Evolutionary conservation across 1,139 yeast genomes (phyloP).

Genomic region (Protomyces pachydermus): DNA sequence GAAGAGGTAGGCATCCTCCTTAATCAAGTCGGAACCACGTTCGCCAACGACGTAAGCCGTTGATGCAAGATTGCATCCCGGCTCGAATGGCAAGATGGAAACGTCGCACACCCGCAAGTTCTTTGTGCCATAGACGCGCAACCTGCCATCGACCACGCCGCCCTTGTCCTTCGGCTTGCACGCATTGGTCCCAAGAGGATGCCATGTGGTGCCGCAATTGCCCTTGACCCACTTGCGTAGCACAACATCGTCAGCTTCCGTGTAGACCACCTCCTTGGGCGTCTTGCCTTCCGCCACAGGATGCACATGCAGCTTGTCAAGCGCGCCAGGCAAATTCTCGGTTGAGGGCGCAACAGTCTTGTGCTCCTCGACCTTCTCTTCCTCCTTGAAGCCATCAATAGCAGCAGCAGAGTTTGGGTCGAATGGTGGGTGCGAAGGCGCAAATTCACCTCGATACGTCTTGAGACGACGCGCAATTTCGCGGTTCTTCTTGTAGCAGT

Average conservation of each 20-base stretch:
- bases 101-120: conserved; percentile 21
- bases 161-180: conserved; percentile 6
- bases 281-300: neutral
- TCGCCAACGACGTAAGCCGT: conserved; percentile 17
- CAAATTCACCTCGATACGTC: conserved; percentile 1
- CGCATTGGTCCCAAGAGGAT: conserved; percentile 16
- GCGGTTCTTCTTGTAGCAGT: conserved; percentile 3
- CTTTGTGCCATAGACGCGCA: conserved; percentile 15
- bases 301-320: conserved; percentile 2
- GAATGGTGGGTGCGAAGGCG: conserved; percentile 4
- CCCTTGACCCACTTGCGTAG: neutral
- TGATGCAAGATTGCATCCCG: conserved; percentile 3
- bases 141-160: conserved; percentile 16
- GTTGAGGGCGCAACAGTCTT: neutral
- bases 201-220: conserved; percentile 9
- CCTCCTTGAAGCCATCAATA: neutral
- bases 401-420: conserved; percentile 1
- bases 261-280: neutral
- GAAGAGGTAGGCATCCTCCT: neutral
- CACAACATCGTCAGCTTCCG: neutral
- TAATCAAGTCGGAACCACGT: conserved; percentile 1
- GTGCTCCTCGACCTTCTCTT: neutral
- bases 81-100: conserved; percentile 11
- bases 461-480: conserved; percentile 1
- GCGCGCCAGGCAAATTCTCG: neutral